Percentiles rank a stretch among this genome's conserved stretches.
phyloP scores from a whole-genome alignment of 2,329 filamentous ascomycete genomes.

The Hymenoscyphus fraxineus region DNA sequence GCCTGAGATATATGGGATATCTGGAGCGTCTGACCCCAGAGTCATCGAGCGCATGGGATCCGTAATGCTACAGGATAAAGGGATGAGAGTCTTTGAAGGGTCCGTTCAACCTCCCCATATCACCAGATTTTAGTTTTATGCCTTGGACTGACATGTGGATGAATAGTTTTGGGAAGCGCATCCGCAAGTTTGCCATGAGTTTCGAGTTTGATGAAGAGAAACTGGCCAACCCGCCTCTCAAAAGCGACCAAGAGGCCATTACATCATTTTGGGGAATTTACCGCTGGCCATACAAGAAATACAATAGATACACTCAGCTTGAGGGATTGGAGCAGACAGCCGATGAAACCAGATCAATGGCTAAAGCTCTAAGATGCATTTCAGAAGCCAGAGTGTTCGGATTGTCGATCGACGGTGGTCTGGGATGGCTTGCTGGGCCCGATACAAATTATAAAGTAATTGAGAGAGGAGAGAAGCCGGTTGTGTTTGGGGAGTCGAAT shows the following conservation, averaged over 20 bases:
- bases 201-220: conserved; percentile 61
- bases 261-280: conserved; percentile 62
- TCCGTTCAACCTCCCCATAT: conserved; percentile 4
- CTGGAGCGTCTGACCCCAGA: not conserved
- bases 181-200: conserved; percentile 62
- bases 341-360: conserved; percentile 60
- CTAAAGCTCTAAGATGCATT: conserved; percentile 55
- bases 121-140: not conserved
- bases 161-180: conserved; percentile 51
- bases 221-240: conserved; percentile 50
- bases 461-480: conserved; percentile 35
- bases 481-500: conserved; percentile 45
- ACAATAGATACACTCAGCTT: conserved; percentile 56
- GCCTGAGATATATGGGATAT: conserved; percentile 56
- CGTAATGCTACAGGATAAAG: conserved; percentile 40
- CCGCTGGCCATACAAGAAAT: conserved; percentile 58
- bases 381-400: conserved; percentile 58
- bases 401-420: conserved; percentile 62
- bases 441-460: conserved; percentile 50
- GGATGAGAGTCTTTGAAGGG: conserved; percentile 57
- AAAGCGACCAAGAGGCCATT: conserved; percentile 51
- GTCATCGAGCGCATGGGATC: conserved; percentile 19
- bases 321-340: conserved; percentile 59
- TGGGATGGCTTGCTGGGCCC: conserved; percentile 63
- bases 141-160: conserved; percentile 8